These are phyloP conservation scores for Ambrosia artemisiifolia DNA, from an alignment of 129 eudicot species.

Conservation along the genomic window DNA sequence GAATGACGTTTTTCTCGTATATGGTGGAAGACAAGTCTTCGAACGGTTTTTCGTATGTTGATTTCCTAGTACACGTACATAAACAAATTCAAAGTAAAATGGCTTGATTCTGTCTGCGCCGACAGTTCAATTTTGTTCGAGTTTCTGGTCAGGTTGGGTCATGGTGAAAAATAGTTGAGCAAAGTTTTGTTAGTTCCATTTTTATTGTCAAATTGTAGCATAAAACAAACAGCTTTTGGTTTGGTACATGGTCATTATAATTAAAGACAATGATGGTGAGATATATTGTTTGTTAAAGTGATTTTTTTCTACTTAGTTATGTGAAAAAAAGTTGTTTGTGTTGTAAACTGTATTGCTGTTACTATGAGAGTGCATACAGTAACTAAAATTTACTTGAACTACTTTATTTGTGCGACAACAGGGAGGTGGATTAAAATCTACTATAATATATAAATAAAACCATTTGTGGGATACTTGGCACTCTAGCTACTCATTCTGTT, in stretches of 20 bases:
- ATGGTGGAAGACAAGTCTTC: conserved; percentile 85
- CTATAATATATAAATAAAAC: too few species aligned
- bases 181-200: conserved; percentile 25
- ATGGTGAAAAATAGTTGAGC: conserved; percentile 8
- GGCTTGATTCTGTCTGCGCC: conserved; percentile 28
- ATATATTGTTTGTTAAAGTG: neutral
- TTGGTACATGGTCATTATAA: conserved; percentile 12
- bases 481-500: too few species aligned
- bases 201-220: conserved; percentile 19
- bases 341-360: neutral
- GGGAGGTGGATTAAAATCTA: too few species aligned
- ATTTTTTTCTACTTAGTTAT: neutral
- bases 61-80: conserved; percentile 71
- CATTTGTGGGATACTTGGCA: too few species aligned
- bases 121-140: conserved; percentile 21
- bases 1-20: conserved; percentile 54
- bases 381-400: too few species aligned
- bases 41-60: conserved; percentile 65
- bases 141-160: conserved; percentile 5
- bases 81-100: conserved; percentile 71
- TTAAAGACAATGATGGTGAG: neutral
- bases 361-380: too few species aligned
- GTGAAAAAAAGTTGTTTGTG: neutral
- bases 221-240: conserved; percentile 13
- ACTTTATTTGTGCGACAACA: too few species aligned